Evolutionary conservation across 2,329 filamentous ascomycete species (phyloP).

Genomic region (Diplodia corticola): DNA sequence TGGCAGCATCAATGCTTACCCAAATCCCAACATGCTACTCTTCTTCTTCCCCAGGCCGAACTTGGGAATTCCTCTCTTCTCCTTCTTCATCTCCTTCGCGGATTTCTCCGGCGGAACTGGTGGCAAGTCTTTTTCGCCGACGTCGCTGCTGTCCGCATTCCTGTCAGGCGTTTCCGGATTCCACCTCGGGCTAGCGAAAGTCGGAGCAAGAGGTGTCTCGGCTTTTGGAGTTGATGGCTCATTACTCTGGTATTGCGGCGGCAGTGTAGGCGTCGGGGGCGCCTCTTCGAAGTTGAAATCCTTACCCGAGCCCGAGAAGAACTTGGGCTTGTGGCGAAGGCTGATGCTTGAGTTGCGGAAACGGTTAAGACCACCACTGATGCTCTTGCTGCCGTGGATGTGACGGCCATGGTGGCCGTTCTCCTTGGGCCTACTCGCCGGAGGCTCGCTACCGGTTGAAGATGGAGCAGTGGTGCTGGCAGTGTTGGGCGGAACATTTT

Average conservation of each 20-base stretch:
- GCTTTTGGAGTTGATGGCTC: constrained; percentile 2
- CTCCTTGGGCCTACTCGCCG: constrained; percentile 28
- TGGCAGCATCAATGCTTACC: neutral
- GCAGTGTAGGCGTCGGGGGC: constrained; percentile 30
- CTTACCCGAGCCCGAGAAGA: constrained; percentile 54
- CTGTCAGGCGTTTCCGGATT: neutral
- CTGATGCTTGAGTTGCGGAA: constrained; percentile 75
- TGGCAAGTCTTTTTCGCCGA: constrained; percentile 22
- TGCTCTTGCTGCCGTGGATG: constrained; percentile 27
- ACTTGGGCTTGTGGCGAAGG: constrained; percentile 73
- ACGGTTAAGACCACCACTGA: constrained; percentile 57
- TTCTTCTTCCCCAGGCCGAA: constrained; percentile 74
- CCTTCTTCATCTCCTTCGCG: constrained; percentile 51
- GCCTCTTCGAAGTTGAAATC: constrained; percentile 29
- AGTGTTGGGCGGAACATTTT: constrained; percentile 6
- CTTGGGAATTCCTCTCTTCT: constrained; percentile 55
- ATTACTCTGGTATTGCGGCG: constrained; percentile 11
- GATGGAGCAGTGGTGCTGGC: constrained; percentile 12
- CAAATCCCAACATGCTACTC: constrained; percentile 20
- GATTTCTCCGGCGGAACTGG: constrained; percentile 22
- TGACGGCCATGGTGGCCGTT: constrained; percentile 20
- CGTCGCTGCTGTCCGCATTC: neutral
- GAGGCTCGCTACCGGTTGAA: constrained; percentile 2
- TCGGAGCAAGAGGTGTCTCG: neutral
- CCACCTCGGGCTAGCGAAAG: constrained; percentile 10